Base-by-base conservation (phyloP, 176 grass and related monocot genomes). In the Carex kokanica region DNA sequence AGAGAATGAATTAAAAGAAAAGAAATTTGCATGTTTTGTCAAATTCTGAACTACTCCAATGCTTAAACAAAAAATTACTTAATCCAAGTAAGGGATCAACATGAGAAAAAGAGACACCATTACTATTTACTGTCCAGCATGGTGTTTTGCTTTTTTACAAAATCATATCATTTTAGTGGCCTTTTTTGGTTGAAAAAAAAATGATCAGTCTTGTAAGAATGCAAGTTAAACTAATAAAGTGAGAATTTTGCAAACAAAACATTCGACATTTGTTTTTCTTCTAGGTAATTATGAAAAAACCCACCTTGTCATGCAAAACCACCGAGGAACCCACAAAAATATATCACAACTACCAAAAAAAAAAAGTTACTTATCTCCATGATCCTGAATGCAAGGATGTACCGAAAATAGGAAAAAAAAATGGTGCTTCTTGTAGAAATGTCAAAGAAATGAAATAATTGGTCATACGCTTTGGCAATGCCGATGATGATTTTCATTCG, bases 401-500 rank as follows among this genome's bases (percentile, higher is more conserved):
- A 29, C 31, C 14, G 10, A 31, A 32, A 81, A 71, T 75, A 27
- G 41, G 8, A 24, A 57, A 60, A 23, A 36, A 61, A 80, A 61
- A 15, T 77, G 47, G 5, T 32, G 6, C 47, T 78, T 78, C 51
- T 56, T 78, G 49, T 55, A 31, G 51, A 29, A 51, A 74, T 29
- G 51, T 55, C 49, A 41, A 85, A 23, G 60, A 47, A 84, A 60
- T 21, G 8, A 75, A 58, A 31, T 59, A 31, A 70, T 88, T 61
- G 32, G 77, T 81, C 87, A 87, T 91, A 93, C 91, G 91, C 91
- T 86, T 93, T 97, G 12, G 91, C 89, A 55, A 87, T 93, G 78
- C 94, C 88, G 72, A 97, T 71, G 65, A 97, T 54, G 32, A 97
- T 81, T 86, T 97, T 93, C 89, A 97, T 93, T 6, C 91, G 89